Percentiles rank a stretch among this genome's conserved stretches.
Evolutionary conservation across 257 asterid genomes (phyloP).

Genomic region (Marsdenia floribunda): DNA sequence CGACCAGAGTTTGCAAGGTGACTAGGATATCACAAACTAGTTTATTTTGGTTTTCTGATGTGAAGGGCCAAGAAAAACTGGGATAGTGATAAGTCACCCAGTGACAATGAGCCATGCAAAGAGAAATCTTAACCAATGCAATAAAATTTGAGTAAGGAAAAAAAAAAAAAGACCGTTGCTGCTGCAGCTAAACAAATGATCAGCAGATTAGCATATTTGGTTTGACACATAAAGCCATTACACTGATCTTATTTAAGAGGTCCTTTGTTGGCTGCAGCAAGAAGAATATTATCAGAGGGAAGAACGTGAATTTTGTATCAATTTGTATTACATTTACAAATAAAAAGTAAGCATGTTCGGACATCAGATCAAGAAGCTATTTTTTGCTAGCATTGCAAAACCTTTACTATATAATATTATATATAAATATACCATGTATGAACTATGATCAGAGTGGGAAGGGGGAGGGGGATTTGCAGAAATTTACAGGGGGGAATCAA

Average conservation of each 20-base stretch:
- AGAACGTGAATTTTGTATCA: not conserved
- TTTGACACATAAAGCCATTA: not conserved
- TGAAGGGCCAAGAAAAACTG: too few species aligned
- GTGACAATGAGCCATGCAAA: not conserved
- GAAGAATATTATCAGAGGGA: not conserved
- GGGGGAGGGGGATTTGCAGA: slow-evolving; percentile 8
- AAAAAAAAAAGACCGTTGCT: not conserved
- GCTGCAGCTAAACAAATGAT: not conserved
- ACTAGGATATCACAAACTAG: too few species aligned
- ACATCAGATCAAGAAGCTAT: slow-evolving; percentile 18
- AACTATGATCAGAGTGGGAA: not conserved
- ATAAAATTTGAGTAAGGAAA: not conserved
- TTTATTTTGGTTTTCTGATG: too few species aligned
- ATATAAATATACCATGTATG: slow-evolving; percentile 21
- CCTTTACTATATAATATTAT: slow-evolving; percentile 25
- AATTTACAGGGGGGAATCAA: slow-evolving; percentile 18
- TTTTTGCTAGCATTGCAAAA: slow-evolving; percentile 32
- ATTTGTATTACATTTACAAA: slow-evolving; percentile 27
- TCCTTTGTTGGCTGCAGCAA: not conserved
- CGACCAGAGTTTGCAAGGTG: too few species aligned
- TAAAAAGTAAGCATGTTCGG: slow-evolving; percentile 26
- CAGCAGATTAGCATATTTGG: not conserved
- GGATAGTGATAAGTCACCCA: too few species aligned
- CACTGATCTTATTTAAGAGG: not conserved
- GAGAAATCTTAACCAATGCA: not conserved